phyloP scores from a whole-genome alignment of 2,329 filamentous ascomycete species.

The Aspergillus unguis region DNA sequence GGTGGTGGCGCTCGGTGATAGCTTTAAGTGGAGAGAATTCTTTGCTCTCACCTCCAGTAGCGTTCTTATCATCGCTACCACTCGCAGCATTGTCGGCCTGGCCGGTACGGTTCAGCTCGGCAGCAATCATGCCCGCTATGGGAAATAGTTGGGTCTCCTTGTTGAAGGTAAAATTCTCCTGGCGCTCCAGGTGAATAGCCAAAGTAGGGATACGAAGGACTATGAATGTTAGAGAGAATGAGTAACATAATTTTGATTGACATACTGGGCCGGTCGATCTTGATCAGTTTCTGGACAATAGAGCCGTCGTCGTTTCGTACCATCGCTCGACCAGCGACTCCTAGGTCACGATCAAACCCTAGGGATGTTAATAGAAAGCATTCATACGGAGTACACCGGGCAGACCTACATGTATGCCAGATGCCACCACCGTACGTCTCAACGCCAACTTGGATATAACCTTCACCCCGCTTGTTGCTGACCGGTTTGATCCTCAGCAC shows the following conservation, averaged over 20 bases:
- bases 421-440: constrained; percentile 96
- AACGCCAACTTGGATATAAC: constrained; percentile 90
- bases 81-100: constrained; percentile 33
- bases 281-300: constrained; percentile 80
- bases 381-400: background rate
- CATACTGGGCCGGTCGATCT: constrained; percentile 75
- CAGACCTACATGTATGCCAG: constrained; percentile 75
- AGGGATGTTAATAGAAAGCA: constrained; percentile 13
- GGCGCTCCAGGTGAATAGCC: constrained; percentile 88
- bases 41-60: constrained; percentile 40
- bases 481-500: constrained; percentile 91
- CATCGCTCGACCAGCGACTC: constrained; percentile 83
- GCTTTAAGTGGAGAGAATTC: constrained; percentile 72
- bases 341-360: constrained; percentile 92
- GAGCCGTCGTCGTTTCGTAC: constrained; percentile 69
- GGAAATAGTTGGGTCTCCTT: constrained; percentile 96
- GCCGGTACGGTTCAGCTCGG: constrained; percentile 77
- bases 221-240: constrained; percentile 18
- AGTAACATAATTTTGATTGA: background rate
- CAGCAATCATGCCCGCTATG: constrained; percentile 80
- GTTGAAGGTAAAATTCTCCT: constrained; percentile 85
- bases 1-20: constrained; percentile 80
- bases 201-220: constrained; percentile 87
- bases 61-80: constrained; percentile 23
- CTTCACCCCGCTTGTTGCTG: constrained; percentile 79